Conservation (phyloP, 345 rosid genomes). For the Eucalyptus decipiens region DNA sequence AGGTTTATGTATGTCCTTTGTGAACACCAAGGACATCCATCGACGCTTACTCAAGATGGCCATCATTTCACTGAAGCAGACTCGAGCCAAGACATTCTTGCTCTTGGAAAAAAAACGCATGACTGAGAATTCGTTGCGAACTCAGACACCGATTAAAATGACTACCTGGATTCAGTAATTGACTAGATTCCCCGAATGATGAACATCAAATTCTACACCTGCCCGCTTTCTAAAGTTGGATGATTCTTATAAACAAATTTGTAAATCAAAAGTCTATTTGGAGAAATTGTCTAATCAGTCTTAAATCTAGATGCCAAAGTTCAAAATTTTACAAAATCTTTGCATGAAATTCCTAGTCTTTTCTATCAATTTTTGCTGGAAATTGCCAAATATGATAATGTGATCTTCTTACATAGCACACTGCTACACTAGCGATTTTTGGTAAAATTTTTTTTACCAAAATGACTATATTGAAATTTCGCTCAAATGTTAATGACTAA, state of each 20-base stretch:
- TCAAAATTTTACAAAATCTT: too few relatives aligned
- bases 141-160: background rate
- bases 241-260: background rate
- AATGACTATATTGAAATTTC: background rate
- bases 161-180: background rate
- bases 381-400: too few relatives aligned
- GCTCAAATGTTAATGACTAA: background rate
- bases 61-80: background rate
- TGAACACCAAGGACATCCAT: background rate
- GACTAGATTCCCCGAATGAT: background rate
- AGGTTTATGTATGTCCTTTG: background rate
- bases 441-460: accelerated
- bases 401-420: too few relatives aligned
- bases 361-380: too few relatives aligned
- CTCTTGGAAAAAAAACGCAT: background rate
- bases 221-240: background rate
- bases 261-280: background rate
- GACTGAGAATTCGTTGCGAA: background rate
- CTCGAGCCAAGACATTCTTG: background rate
- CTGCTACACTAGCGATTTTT: background rate
- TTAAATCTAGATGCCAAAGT: too few relatives aligned
- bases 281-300: too few relatives aligned
- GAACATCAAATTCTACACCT: background rate
- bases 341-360: too few relatives aligned
- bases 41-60: background rate